phyloP scores from a whole-genome alignment of 2,329 filamentous ascomycete genomes.

The Ophiosphaerella herpotricha region DNA sequence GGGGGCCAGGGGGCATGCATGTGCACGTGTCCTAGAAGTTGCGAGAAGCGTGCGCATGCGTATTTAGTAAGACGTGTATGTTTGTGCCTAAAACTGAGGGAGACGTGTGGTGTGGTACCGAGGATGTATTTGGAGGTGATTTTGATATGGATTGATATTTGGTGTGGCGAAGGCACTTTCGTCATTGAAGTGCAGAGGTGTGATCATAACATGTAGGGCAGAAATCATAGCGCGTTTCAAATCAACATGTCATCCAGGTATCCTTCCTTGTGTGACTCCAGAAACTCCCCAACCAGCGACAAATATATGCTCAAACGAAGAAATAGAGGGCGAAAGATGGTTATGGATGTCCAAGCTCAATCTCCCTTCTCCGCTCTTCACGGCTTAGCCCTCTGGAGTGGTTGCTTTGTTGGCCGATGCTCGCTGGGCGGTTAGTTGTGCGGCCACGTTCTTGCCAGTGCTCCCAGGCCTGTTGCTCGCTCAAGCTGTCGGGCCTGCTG shows the following conservation, averaged over 20 bases:
- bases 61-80: too few relatives aligned
- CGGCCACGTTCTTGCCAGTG: slow-evolving; percentile 38
- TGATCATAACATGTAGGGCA: neutral
- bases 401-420: slow-evolving; percentile 27
- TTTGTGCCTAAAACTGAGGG: too few relatives aligned
- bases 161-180: neutral
- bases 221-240: slow-evolving; percentile 1
- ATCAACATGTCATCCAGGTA: neutral
- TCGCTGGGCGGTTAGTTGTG: slow-evolving; percentile 30
- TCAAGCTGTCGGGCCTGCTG: slow-evolving; percentile 33
- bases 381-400: slow-evolving; percentile 43
- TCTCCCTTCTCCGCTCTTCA: slow-evolving; percentile 48
- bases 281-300: neutral
- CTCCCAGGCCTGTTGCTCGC: slow-evolving; percentile 36
- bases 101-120: too few relatives aligned
- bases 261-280: too few relatives aligned
- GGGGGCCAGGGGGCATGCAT: neutral
- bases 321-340: neutral
- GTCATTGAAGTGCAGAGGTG: slow-evolving; percentile 12
- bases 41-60: too few relatives aligned
- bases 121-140: too few relatives aligned
- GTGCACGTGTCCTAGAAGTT: neutral
- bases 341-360: slow-evolving; percentile 43
- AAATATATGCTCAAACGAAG: neutral
- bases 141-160: too few relatives aligned